Evolutionary conservation across 805 yeast genomes (phyloP), one percentile per base, ranked within the genome.

Genomic region (Teunomyces atbi): DNA sequence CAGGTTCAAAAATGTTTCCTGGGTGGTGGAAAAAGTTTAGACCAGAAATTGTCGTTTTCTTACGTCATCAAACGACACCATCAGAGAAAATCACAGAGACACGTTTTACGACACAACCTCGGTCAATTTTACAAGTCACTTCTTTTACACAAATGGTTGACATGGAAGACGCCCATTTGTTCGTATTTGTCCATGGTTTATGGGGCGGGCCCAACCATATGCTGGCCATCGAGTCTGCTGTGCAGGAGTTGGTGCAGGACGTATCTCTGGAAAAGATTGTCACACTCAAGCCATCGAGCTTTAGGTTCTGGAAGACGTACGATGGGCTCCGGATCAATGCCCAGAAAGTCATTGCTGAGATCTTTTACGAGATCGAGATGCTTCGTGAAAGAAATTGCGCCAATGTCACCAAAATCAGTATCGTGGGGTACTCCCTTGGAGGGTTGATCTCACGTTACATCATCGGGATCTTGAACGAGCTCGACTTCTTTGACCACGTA

Each of bases 191-290:
- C 13, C 77, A 72, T 49, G 77, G 77, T 2, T 57, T 72, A 12
- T 72, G 76, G 77, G 77, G 77, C 4, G 65, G 66, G 16, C 73
- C 76, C 7, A 63, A 59, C 39, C 76, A 72, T 50, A 64, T 72
- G 72, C 52, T 55, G 35, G 61, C 73, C 7, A 57, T 71, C 11
- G 75, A 71, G 48, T 53, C 57, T 27, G 58, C 67, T 6, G 45
- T 72, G 3, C 52, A 58, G 28, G 62, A 60, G 21, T 53, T 66
- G 11, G 27, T 69, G 4, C 42, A 47, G 2, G 54, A 51, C n/a
- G 46, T 44, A 10, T 49, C 63, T 6, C 35, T 49, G 4, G 67
- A 69, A 21, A 59, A 60, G 36, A 59, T 72, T 8, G 68, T 65
- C 13, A 62, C 68, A 4, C 51, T 72, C 41, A 60, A 66, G 45